phyloP scores from a whole-genome alignment of 768 basidiomycete species.

The Rhodosporidiobolus sp. region DNA sequence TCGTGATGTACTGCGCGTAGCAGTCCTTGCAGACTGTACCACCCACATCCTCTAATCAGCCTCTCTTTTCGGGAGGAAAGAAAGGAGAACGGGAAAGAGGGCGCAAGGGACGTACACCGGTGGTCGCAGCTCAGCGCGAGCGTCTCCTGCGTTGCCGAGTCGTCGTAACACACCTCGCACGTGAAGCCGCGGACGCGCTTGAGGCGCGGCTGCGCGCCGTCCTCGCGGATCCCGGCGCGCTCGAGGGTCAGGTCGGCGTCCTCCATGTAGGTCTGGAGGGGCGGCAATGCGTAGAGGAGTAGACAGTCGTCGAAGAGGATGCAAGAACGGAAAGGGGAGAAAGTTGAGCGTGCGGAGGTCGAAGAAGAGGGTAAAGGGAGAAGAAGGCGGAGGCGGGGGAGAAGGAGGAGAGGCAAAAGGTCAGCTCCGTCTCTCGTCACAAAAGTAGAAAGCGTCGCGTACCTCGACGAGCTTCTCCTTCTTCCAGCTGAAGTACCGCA shows the following conservation, averaged over 20 bases:
- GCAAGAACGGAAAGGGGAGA: not conserved
- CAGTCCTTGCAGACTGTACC: slow-evolving; percentile 49
- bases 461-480: slow-evolving; percentile 92
- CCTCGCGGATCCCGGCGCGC: slow-evolving; percentile 64
- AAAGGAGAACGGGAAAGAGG: slow-evolving; percentile 41
- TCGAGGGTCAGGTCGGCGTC: slow-evolving; percentile 68
- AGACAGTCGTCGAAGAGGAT: slow-evolving; percentile 6
- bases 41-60: slow-evolving; percentile 65
- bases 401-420: not conserved
- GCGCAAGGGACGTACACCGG: slow-evolving; percentile 71
- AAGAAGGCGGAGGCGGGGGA: not conserved
- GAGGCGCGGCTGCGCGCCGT: slow-evolving; percentile 43
- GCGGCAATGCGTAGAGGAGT: not conserved
- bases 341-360: too few relatives aligned
- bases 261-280: slow-evolving; percentile 69
- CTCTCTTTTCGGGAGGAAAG: slow-evolving; percentile 67
- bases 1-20: slow-evolving; percentile 41
- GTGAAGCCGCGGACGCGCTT: slow-evolving; percentile 60
- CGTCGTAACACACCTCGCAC: slow-evolving; percentile 89
- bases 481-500: slow-evolving; percentile 88
- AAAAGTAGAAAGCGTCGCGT: slow-evolving; percentile 4
- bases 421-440: not conserved
- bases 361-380: not conserved
- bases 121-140: slow-evolving; percentile 78
- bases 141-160: slow-evolving; percentile 55